These are phyloP conservation scores for Alternaria hordeiaustralica DNA, from an alignment of 2,329 filamentous ascomycete genomes.

Conservation along the genomic window DNA sequence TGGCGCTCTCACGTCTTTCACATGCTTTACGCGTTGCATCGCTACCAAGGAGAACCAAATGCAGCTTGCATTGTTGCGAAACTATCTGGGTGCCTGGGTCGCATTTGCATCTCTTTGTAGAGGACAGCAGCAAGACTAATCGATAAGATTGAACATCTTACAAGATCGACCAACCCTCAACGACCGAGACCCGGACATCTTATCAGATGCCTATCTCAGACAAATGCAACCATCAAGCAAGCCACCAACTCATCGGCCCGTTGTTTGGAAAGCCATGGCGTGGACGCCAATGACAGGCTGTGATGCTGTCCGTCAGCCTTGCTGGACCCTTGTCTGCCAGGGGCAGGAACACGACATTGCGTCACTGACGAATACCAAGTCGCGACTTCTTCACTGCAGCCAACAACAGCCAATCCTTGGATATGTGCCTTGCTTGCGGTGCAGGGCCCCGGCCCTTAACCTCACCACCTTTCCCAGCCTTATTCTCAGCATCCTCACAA, in stretches of 20 bases:
- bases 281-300: slow-evolving; percentile 21
- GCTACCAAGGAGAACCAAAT: background rate
- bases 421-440: slow-evolving; percentile 31
- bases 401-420: slow-evolving; percentile 20
- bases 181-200: background rate
- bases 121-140: background rate
- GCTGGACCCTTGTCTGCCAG: slow-evolving; percentile 22
- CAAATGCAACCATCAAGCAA: background rate
- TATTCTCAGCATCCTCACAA: background rate
- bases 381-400: slow-evolving; percentile 32
- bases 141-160: background rate
- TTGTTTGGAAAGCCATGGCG: slow-evolving; percentile 15
- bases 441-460: slow-evolving; percentile 14
- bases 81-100: background rate
- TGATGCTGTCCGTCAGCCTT: slow-evolving; percentile 14
- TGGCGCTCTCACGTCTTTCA: background rate
- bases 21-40: background rate
- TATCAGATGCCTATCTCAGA: background rate
- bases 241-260: slow-evolving; percentile 4
- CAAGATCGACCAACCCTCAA: background rate
- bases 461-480: slow-evolving; percentile 6
- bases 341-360: slow-evolving; percentile 29
- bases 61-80: background rate
- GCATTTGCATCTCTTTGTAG: background rate
- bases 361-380: slow-evolving; percentile 28